Conservation (phyloP, 1,139 yeast genomes). For the Taphrina deformans region DNA sequence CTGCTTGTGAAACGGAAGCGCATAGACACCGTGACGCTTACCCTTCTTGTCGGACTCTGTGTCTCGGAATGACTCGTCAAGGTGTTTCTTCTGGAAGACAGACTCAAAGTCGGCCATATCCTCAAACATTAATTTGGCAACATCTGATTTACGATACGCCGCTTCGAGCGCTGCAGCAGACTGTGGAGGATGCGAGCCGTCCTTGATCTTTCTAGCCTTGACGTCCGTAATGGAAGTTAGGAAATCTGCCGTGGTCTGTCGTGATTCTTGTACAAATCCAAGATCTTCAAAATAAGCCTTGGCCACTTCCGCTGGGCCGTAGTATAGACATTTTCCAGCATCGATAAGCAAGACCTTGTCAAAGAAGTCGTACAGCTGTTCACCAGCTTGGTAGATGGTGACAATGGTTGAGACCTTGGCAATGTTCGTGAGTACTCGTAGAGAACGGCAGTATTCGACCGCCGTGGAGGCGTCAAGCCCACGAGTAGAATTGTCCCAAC, state of each 20-base stretch:
- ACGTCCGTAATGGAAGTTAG: conserved; percentile 77
- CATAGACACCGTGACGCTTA: conserved; percentile 38
- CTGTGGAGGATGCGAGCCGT: conserved; percentile 68
- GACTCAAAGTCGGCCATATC: conserved; percentile 49
- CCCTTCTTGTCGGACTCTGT: conserved; percentile 37
- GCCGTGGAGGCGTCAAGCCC: conserved; percentile 64
- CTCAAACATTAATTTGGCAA: conserved; percentile 48
- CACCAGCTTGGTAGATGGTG: conserved; percentile 81
- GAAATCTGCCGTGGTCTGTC: conserved; percentile 82
- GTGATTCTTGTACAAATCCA: conserved; percentile 69
- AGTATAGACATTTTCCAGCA: conserved; percentile 74
- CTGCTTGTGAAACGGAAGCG: conserved; percentile 37
- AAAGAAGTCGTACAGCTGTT: conserved; percentile 65
- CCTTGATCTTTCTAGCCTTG: conserved; percentile 56
- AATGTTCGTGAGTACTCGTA: conserved; percentile 63
- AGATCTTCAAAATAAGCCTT: conserved; percentile 59
- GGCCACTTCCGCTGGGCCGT: conserved; percentile 63
- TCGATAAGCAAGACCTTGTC: conserved; percentile 73
- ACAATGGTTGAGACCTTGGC: conserved; percentile 64
- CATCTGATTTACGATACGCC: conserved; percentile 62
- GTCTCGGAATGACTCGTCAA: conserved; percentile 21
- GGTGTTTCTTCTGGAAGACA: conserved; percentile 36
- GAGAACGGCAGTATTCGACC: conserved; percentile 68
- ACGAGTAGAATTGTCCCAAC: conserved; percentile 76
- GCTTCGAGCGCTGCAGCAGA: conserved; percentile 67